Base-by-base conservation (phyloP, 805 yeast species). In the Kodamaea nitidulidarum region DNA sequence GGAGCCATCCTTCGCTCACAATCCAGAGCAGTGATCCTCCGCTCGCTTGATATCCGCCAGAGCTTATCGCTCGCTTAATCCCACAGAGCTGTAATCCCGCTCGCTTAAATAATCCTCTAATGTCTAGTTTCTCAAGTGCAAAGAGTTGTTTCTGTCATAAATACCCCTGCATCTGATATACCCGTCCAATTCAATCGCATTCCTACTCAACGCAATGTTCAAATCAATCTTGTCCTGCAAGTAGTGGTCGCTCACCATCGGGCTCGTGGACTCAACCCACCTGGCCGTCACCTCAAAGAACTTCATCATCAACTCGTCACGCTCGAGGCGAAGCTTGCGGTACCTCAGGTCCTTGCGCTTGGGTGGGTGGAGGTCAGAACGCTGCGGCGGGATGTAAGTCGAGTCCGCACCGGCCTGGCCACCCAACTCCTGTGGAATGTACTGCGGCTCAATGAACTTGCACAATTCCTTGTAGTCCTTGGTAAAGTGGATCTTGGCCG, bases 401-500 rank as follows among this genome's bases (percentile, higher is more conserved):
- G 73, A 76, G 42, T 77, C 80, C 47, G 65, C 73, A 15, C 58
- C 61, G 46, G 81, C 82, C 8, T 71, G 67, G 31, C 98, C 98
- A 9, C 95, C 97, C 43, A 90, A 61, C 28, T 73, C 76, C 46
- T 69, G 65, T 21, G 95, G 90, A 46, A 93, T 71, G 51, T 76
- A 69, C 18, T 76, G 66, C 20, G 63, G 55, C 32, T 76, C 80
- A 28, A 91, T 77, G 57, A 67, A 78, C 49, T 82, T 71, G 34
- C 67, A 69, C 51, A 91, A 63, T 40, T 93, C 97, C 41, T 78
- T 75, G 17, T 67, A 58, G 47, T 70, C 70, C 54, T 84, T 83
- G 16, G 96, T 85, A 64, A 91, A 93, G 32, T 78, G 76, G 51
- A 93, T 87, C 63, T 91, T 91, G 17, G 91, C 73, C 0, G 96